Evolutionary conservation across 352 stramenopile genomes (phyloP).

Genomic region (Globisporangium spinosum): DNA sequence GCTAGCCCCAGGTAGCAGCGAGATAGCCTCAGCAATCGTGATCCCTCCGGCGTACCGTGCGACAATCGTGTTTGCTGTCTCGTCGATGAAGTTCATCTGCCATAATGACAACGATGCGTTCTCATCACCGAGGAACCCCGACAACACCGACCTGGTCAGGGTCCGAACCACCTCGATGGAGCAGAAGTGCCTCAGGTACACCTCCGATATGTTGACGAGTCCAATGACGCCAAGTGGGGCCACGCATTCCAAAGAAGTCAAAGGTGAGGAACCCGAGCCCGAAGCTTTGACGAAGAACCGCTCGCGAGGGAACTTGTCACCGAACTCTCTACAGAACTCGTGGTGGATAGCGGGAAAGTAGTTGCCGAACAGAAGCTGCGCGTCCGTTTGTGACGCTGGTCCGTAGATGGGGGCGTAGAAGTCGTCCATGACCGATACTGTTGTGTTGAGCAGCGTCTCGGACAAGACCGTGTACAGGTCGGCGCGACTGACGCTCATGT

Average conservation of each 20-base stretch:
- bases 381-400: slow-evolving; percentile 19
- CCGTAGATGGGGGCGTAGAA: slow-evolving; percentile 33
- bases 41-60: slow-evolving; percentile 27
- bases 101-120: slow-evolving; percentile 18
- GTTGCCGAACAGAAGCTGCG: slow-evolving; percentile 36
- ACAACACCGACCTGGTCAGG: slow-evolving; percentile 37
- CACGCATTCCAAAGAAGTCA: neutral
- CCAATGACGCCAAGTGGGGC: slow-evolving; percentile 7
- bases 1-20: slow-evolving; percentile 19
- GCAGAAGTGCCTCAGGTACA: slow-evolving; percentile 37
- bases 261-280: slow-evolving; percentile 7
- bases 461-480: slow-evolving; percentile 27
- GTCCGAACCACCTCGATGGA: slow-evolving; percentile 28
- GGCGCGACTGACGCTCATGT: slow-evolving; percentile 25
- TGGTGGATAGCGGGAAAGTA: slow-evolving; percentile 36
- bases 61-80: slow-evolving; percentile 24
- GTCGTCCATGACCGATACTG: slow-evolving; percentile 36
- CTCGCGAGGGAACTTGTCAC: slow-evolving; percentile 25
- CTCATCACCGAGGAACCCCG: slow-evolving; percentile 23
- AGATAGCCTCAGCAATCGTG: slow-evolving; percentile 19
- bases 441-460: slow-evolving; percentile 14
- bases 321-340: slow-evolving; percentile 41
- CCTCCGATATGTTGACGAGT: slow-evolving; percentile 23
- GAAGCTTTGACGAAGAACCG: slow-evolving; percentile 30
- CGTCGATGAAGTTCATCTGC: slow-evolving; percentile 17